Percentiles rank a stretch among this genome's conserved stretches.
These are phyloP conservation scores for Plasmodium ovale DNA, from an alignment of 169 alveolate genomes.

Conservation along the genomic window DNA sequence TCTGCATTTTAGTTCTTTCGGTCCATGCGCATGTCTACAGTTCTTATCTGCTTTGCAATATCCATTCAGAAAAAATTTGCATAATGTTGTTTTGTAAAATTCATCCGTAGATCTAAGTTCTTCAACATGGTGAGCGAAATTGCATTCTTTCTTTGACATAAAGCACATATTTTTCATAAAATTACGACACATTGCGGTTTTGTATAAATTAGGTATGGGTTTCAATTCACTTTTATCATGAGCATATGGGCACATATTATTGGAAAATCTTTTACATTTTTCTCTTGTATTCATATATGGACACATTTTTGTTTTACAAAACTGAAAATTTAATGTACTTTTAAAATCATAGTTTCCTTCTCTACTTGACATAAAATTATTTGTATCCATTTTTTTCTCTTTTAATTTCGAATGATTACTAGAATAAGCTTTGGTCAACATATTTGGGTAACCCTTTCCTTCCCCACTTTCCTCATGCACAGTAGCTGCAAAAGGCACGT, in stretches of 20 bases:
- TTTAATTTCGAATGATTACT: conserved; percentile 24
- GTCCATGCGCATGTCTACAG: conserved; percentile 77
- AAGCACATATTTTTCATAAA: conserved; percentile 72
- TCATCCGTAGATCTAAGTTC: conserved; percentile 77
- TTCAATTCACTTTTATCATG: conserved; percentile 76
- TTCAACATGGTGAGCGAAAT: conserved; percentile 76
- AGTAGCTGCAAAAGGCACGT: background rate
- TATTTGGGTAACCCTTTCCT: conserved; percentile 26
- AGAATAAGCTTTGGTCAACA: conserved; percentile 4
- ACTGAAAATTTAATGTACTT: conserved; percentile 71
- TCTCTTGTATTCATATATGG: conserved; percentile 78
- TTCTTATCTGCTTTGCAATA: conserved; percentile 74
- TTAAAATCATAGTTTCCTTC: conserved; percentile 73
- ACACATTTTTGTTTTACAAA: conserved; percentile 76
- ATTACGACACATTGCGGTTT: conserved; percentile 78
- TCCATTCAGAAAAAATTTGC: conserved; percentile 73
- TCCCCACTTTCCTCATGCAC: conserved; percentile 14
- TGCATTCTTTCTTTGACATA: conserved; percentile 70
- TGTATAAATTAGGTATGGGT: conserved; percentile 76
- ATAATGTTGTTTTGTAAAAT: conserved; percentile 75
- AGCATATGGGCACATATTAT: conserved; percentile 76
- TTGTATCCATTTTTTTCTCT: conserved; percentile 32
- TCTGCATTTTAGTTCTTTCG: conserved; percentile 65
- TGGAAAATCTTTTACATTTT: conserved; percentile 75
- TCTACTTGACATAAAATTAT: conserved; percentile 18